phyloP scores from a whole-genome alignment of 2,329 filamentous ascomycete genomes.

The Proliferodiscus dingleyae region DNA sequence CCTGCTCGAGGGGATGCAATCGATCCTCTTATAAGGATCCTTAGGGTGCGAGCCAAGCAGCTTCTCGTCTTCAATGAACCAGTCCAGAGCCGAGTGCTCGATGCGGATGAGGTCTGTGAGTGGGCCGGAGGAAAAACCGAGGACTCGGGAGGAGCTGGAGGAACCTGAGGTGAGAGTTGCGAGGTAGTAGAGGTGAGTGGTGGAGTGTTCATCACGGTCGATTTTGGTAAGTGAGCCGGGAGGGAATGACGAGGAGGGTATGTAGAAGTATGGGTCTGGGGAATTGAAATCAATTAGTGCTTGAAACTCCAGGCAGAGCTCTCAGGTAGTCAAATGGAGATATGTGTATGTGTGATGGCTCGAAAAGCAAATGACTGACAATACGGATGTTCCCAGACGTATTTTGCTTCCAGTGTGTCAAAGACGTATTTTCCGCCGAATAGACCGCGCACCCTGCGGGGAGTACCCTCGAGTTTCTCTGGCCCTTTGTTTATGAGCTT shows the following conservation, averaged over 20 bases:
- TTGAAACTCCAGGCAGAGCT: not conserved
- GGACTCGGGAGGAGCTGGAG: slow-evolving; percentile 8
- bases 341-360: not conserved
- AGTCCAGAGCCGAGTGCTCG: slow-evolving; percentile 26
- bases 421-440: slow-evolving; percentile 25
- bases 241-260: slow-evolving; percentile 26
- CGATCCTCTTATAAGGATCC: slow-evolving; percentile 62
- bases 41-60: slow-evolving; percentile 57
- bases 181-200: slow-evolving; percentile 26
- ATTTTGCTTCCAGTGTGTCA: slow-evolving; percentile 35
- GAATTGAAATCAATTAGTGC: not conserved
- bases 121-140: slow-evolving; percentile 5
- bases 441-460: slow-evolving; percentile 25
- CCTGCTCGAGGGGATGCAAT: slow-evolving; percentile 52
- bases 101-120: slow-evolving; percentile 16
- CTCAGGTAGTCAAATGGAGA: too few relatives aligned
- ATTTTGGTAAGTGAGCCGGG: slow-evolving; percentile 23
- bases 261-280: slow-evolving; percentile 41
- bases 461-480: slow-evolving; percentile 24
- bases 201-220: slow-evolving; percentile 32
- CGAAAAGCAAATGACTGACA: slow-evolving; percentile 23
- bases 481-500: slow-evolving; percentile 24
- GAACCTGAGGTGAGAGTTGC: slow-evolving; percentile 7
- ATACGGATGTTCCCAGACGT: slow-evolving; percentile 43
- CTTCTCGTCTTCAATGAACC: slow-evolving; percentile 55